A percentile compares a stretch with the other conserved stretches of the same genome.
These are phyloP conservation scores for Maudiozyma barnettii DNA, from an alignment of 805 yeast species.

Conservation along the genomic window DNA sequence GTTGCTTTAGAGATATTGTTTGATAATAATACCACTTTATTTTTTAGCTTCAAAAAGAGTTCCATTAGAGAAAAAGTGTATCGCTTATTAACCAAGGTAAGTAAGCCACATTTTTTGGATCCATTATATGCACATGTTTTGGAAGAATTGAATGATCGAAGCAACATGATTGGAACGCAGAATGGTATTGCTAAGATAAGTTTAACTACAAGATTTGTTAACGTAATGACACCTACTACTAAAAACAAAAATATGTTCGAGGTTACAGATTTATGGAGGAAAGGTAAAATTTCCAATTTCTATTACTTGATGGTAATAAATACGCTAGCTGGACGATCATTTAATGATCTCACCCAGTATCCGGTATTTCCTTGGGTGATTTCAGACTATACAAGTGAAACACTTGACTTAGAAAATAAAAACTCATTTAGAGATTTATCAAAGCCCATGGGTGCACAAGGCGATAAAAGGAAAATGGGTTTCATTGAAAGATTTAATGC, in stretches of 20 bases:
- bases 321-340: constrained; percentile 80
- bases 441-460: constrained; percentile 90
- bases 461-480: constrained; percentile 44
- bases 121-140: constrained; percentile 46
- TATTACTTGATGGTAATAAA: constrained; percentile 72
- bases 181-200: constrained; percentile 29
- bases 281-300: constrained; percentile 74
- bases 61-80: constrained; percentile 49
- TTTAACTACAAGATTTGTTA: constrained; percentile 36
- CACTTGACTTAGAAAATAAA: constrained; percentile 55
- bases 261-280: constrained; percentile 63
- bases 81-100: constrained; percentile 38
- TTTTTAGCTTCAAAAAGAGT: constrained; percentile 53
- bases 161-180: constrained; percentile 22
- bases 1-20: constrained; percentile 74
- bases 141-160: constrained; percentile 35
- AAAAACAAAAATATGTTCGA: constrained; percentile 22
- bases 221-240: constrained; percentile 27
- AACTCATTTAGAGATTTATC: constrained; percentile 61
- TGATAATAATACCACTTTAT: constrained; percentile 58
- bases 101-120: constrained; percentile 44
- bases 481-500: constrained; percentile 70
- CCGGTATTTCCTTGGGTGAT: constrained; percentile 91
- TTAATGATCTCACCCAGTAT: constrained; percentile 81
- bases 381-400: constrained; percentile 68